These are phyloP conservation scores for Knoxia roxburghii DNA, from an alignment of 257 asterid genomes.

Conservation along the genomic window DNA sequence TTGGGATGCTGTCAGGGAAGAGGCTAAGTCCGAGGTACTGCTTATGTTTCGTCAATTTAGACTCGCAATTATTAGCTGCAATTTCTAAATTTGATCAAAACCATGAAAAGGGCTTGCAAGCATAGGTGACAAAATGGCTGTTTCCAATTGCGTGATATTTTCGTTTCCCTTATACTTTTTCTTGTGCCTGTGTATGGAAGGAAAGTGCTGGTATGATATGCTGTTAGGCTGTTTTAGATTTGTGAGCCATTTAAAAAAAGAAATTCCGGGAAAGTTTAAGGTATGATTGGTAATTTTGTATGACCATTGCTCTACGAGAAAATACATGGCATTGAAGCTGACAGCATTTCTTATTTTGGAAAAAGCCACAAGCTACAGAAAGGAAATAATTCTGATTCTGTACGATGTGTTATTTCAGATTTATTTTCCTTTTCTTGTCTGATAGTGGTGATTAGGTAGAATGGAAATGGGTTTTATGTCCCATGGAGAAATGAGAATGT, in stretches of 20 bases:
- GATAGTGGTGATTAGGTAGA: background rate
- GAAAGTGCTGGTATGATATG: background rate
- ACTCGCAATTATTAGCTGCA: background rate
- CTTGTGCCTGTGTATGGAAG: background rate
- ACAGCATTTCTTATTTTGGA: background rate
- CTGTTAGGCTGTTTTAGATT: background rate
- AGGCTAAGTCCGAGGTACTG: slow-evolving; percentile 38
- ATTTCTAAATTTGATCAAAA: background rate
- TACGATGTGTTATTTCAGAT: background rate
- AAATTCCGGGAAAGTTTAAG: background rate
- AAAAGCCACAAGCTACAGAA: background rate
- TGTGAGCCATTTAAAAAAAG: background rate
- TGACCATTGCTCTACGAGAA: background rate
- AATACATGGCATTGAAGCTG: background rate
- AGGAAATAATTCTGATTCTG: background rate
- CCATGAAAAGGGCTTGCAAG: background rate
- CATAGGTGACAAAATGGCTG: background rate
- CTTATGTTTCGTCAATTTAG: background rate
- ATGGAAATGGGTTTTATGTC: background rate
- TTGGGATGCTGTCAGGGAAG: slow-evolving; percentile 37
- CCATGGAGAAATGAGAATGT: background rate
- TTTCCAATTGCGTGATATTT: background rate
- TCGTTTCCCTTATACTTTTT: background rate
- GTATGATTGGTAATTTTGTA: background rate
- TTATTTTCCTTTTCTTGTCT: too few relatives aligned